Evolutionary conservation across 331 rosid species (phyloP).

Genomic region (Telfairia occidentalis): DNA sequence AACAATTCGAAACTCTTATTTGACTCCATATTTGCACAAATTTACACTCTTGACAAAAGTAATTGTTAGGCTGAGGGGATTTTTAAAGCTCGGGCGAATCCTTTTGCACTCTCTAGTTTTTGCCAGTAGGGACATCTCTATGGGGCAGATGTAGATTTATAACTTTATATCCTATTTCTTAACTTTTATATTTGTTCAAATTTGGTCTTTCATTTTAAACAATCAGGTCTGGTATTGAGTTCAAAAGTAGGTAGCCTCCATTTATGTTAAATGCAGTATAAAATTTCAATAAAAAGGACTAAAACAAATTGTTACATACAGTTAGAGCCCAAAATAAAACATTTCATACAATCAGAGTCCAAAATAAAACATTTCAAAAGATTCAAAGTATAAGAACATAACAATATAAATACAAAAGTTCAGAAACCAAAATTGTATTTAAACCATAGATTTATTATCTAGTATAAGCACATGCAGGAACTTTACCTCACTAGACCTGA

Average conservation of each 20-base stretch:
- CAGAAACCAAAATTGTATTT: not conserved
- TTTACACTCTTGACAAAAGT: not conserved
- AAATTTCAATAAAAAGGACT: not conserved
- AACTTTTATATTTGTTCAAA: not conserved
- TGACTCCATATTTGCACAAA: not conserved
- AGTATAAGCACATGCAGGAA: not conserved
- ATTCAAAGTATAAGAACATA: not conserved
- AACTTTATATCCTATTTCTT: not conserved
- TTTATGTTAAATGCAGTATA: not conserved
- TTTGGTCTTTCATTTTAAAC: not conserved
- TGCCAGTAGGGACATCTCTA: not conserved
- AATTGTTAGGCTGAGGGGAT: not conserved
- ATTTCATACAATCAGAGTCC: too few relatives aligned
- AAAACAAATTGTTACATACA: not conserved
- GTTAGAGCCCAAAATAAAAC: not conserved
- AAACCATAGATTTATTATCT: not conserved
- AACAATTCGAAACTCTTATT: not conserved
- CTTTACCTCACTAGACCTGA: constrained; percentile 73
- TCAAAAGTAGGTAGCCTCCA: not conserved
- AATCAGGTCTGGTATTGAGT: not conserved
- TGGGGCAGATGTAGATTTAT: not conserved
- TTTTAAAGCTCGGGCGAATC: too few relatives aligned
- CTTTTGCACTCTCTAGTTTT: not conserved
- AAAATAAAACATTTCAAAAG: not conserved
- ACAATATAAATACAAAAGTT: not conserved